Conservation (phyloP, 257 asterid genomes). For the Nicotiana otophora region DNA sequence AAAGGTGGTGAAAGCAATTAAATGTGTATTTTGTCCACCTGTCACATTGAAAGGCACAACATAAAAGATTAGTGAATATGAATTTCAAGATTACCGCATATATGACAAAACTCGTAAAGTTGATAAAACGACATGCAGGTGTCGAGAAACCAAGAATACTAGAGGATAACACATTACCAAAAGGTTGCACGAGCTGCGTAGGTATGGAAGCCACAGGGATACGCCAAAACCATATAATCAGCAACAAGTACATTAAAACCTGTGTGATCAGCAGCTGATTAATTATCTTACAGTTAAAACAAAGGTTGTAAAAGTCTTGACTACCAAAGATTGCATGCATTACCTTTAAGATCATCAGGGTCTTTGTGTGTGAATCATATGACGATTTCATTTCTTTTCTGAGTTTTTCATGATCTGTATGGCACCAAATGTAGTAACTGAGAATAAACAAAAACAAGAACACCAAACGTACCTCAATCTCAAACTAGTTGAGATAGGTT, state of each 20-base stretch:
- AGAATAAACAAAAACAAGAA: background rate
- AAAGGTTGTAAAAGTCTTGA: background rate
- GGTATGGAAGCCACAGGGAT: constrained; percentile 72
- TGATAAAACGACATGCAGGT: background rate
- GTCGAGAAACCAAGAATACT: background rate
- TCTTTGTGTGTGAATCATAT: constrained; percentile 39
- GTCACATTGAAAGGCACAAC: background rate
- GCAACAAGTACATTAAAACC: constrained; percentile 40
- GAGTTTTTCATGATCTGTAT: constrained; percentile 57
- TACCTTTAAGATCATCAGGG: constrained; percentile 54
- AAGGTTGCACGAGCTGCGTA: constrained; percentile 79
- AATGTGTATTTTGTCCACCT: background rate
- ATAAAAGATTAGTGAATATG: background rate
- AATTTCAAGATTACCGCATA: background rate
- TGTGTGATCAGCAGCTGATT: constrained; percentile 20
- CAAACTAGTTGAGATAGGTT: background rate
- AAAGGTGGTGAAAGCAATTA: background rate
- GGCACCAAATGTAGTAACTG: background rate
- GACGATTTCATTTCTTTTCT: constrained; percentile 50
- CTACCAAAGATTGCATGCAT: constrained; percentile 17
- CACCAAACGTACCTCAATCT: background rate
- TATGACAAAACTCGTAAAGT: background rate
- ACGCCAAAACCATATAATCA: constrained; percentile 81
- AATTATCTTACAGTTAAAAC: constrained; percentile 3
- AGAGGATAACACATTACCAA: constrained; percentile 43